Conservation (phyloP, 768 basidiomycete genomes). For the Daedaleopsis sinensis region DNA sequence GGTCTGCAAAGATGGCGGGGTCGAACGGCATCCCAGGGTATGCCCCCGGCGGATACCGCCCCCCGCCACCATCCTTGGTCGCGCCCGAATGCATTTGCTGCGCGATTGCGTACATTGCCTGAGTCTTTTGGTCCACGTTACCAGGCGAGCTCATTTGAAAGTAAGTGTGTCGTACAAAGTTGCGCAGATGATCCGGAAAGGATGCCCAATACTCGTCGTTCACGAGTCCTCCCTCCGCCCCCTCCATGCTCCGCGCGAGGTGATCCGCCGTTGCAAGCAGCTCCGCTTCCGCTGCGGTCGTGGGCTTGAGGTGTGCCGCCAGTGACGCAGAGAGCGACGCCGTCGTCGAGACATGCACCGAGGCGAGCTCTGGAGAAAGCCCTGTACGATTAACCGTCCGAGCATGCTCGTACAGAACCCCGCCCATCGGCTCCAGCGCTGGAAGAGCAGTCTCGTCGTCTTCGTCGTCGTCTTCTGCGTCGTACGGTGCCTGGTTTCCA, state of each 20-base stretch:
- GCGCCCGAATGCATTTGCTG: constrained; percentile 60
- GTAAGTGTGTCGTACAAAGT: constrained; percentile 56
- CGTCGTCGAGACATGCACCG: constrained; percentile 49
- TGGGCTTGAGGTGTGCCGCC: constrained; percentile 34
- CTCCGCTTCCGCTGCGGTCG: constrained; percentile 55
- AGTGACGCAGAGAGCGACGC: constrained; percentile 44
- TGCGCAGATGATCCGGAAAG: constrained; percentile 67
- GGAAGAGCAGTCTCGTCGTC: constrained; percentile 31
- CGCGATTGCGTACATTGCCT: constrained; percentile 69
- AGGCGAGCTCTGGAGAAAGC: constrained; percentile 51
- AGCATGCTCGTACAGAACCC: constrained; percentile 13
- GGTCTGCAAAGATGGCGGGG: constrained; percentile 55
- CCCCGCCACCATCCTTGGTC: constrained; percentile 24
- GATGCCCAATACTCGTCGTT: constrained; percentile 74
- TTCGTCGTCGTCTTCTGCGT: constrained; percentile 33
- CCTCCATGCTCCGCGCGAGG: constrained; percentile 58
- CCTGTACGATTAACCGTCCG: constrained; percentile 32
- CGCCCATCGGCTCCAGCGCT: constrained; percentile 25
- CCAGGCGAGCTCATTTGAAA: constrained; percentile 37
- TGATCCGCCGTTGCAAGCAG: constrained; percentile 64
- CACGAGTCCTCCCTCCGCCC: constrained; percentile 37
- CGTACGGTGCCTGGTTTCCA: constrained; percentile 5
- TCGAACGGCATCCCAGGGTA: constrained; percentile 50
- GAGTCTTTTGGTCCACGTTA: constrained; percentile 46
- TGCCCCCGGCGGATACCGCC: constrained; percentile 45